Conservation (phyloP, 2,329 filamentous ascomycete genomes). For the Penicillium sp. region DNA sequence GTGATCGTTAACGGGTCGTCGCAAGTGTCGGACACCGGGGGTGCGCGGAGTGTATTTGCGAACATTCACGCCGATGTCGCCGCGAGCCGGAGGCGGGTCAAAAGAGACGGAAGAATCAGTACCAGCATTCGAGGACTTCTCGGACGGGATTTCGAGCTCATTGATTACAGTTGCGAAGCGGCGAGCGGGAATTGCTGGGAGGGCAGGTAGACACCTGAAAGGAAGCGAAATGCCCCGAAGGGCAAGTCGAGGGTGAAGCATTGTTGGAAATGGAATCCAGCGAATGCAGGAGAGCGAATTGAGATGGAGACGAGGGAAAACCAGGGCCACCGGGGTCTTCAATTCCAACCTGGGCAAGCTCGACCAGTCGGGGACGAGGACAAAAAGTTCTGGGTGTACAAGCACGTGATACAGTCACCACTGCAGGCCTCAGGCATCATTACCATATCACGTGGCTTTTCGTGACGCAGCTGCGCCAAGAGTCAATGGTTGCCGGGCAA, state of each 20-base stretch:
- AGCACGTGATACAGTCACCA: slow-evolving; percentile 11
- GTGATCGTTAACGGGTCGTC: slow-evolving; percentile 91
- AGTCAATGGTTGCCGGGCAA: slow-evolving; percentile 51
- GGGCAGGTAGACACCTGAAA: slow-evolving; percentile 46
- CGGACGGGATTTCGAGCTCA: slow-evolving; percentile 33
- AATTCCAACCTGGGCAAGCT: not conserved
- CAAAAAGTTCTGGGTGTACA: slow-evolving; percentile 21
- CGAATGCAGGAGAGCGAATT: not conserved
- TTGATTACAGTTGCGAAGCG: slow-evolving; percentile 52
- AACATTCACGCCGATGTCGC: slow-evolving; percentile 51
- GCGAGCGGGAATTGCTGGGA: slow-evolving; percentile 40
- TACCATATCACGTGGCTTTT: not conserved
- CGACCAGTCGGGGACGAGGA: slow-evolving; percentile 2
- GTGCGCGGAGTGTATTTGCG: slow-evolving; percentile 92
- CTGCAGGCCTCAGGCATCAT: not conserved
- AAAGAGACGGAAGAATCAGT: slow-evolving; percentile 41
- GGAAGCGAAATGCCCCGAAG: slow-evolving; percentile 51
- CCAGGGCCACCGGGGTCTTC: not conserved
- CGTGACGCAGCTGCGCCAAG: slow-evolving; percentile 7
- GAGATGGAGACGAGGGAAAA: not conserved
- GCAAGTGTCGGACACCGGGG: slow-evolving; percentile 86
- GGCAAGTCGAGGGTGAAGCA: slow-evolving; percentile 67
- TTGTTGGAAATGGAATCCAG: slow-evolving; percentile 32
- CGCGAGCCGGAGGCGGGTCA: slow-evolving; percentile 46
- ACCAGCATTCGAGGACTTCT: slow-evolving; percentile 36